phyloP scores from a whole-genome alignment of 345 rosid species.

The Aethionema arabicum region DNA sequence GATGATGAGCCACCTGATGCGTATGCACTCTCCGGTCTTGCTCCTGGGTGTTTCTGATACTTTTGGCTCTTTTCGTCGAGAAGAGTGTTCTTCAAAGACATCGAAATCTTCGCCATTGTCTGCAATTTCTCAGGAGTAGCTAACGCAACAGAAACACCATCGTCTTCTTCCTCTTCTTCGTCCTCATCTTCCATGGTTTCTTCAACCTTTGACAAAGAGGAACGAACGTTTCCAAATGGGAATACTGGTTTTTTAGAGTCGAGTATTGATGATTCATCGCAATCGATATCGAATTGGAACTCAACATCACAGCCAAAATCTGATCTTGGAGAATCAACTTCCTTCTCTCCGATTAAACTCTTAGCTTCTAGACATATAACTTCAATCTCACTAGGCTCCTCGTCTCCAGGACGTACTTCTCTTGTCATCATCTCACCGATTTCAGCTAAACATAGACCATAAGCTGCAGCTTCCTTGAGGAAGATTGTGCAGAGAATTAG shows the following conservation, averaged over 20 bases:
- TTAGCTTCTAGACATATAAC: constrained; percentile 79
- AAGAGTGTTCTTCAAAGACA: constrained; percentile 61
- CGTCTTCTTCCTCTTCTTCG: constrained; percentile 45
- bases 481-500: constrained; percentile 75
- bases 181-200: constrained; percentile 69
- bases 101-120: constrained; percentile 59
- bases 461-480: constrained; percentile 83
- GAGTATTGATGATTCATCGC: constrained; percentile 44
- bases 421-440: constrained; percentile 99
- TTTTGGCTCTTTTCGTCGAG: constrained; percentile 69
- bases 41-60: constrained; percentile 45
- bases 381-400: constrained; percentile 97
- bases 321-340: constrained; percentile 43
- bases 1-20: constrained; percentile 48
- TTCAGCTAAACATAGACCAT: constrained; percentile 82
- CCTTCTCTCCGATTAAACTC: constrained; percentile 62
- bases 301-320: constrained; percentile 56
- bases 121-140: constrained; percentile 40
- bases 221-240: constrained; percentile 46
- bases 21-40: constrained; percentile 53
- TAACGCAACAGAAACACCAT: background rate
- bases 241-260: constrained; percentile 39
- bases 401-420: constrained; percentile 72
- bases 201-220: constrained; percentile 65
- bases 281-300: constrained; percentile 72